These are phyloP conservation scores for Meira nashicola DNA, from an alignment of 1,284 basidiomycete species.

Conservation along the genomic window DNA sequence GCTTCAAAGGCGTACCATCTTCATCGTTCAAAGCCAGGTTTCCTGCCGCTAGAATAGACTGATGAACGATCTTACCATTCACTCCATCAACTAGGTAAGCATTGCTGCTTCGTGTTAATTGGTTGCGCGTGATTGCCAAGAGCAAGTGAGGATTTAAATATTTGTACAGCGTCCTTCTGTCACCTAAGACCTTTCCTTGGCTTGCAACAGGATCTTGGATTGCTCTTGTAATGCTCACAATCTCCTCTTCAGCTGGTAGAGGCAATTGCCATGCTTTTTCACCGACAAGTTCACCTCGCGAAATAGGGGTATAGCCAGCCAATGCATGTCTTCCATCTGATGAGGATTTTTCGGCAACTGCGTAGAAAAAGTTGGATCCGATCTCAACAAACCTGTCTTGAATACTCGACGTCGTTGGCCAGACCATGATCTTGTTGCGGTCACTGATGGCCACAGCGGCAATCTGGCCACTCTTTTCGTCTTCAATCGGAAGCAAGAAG, in stretches of 20 bases:
- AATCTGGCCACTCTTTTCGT: constrained; percentile 14
- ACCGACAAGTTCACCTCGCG: constrained; percentile 16
- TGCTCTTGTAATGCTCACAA: constrained; percentile 17
- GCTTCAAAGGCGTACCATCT: constrained; percentile 29
- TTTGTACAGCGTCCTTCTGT: constrained; percentile 86
- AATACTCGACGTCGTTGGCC: constrained; percentile 30
- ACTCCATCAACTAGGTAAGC: constrained; percentile 72
- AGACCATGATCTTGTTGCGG: constrained; percentile 58
- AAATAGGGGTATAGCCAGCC: constrained; percentile 25
- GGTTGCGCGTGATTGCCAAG: constrained; percentile 62
- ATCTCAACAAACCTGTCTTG: constrained; percentile 21
- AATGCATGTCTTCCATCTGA: background rate
- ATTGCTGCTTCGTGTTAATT: constrained; percentile 46
- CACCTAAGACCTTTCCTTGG: constrained; percentile 75
- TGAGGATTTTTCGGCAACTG: background rate
- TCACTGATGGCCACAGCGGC: constrained; percentile 60
- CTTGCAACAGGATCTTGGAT: constrained; percentile 60
- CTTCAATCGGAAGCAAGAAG: constrained; percentile 33
- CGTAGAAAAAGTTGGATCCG: constrained; percentile 7
- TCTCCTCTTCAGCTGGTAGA: constrained; percentile 26
- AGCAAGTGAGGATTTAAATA: constrained; percentile 81
- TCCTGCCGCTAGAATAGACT: constrained; percentile 50
- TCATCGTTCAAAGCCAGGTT: constrained; percentile 12
- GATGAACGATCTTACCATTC: constrained; percentile 63
- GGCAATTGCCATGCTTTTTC: constrained; percentile 32